Evolutionary conservation across 1,139 yeast genomes (phyloP).

Genomic region (Candida anutae): DNA sequence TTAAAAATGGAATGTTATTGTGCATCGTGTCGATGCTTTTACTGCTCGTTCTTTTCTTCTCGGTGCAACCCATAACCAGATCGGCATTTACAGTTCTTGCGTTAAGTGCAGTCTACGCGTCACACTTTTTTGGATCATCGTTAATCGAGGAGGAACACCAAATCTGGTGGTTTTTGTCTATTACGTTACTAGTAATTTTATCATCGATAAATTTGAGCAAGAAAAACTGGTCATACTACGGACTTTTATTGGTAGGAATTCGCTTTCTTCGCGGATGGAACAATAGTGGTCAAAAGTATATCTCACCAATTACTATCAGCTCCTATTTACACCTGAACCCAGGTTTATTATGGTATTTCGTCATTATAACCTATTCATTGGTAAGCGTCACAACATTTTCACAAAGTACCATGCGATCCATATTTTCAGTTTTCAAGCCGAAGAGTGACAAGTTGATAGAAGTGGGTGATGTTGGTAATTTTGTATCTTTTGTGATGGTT

Average conservation of each 20-base stretch:
- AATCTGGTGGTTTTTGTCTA: constrained; percentile 81
- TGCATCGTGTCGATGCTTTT: constrained; percentile 18
- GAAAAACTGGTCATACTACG: constrained; percentile 4
- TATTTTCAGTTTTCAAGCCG: constrained; percentile 6
- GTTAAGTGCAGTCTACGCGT: constrained; percentile 39
- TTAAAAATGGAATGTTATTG: constrained; percentile 38
- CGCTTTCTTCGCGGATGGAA: constrained; percentile 81
- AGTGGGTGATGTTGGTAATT: constrained; percentile 11
- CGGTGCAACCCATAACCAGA: constrained; percentile 8
- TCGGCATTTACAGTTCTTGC: constrained; percentile 16
- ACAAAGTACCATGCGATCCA: constrained; percentile 20
- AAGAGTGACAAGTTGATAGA: background rate
- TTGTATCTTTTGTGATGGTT: constrained; percentile 30
- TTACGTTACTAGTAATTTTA: constrained; percentile 15
- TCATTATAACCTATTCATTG: constrained; percentile 31
- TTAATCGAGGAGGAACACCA: constrained; percentile 97
- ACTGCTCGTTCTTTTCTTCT: constrained; percentile 11
- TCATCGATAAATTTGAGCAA: constrained; percentile 3
- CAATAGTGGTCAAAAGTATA: constrained; percentile 78
- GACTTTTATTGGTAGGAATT: constrained; percentile 30
- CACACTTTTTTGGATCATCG: constrained; percentile 79
- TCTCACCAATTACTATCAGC: constrained; percentile 38
- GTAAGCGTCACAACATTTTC: constrained; percentile 15
- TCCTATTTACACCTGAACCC: constrained; percentile 27
- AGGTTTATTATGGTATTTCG: constrained; percentile 41